phyloP scores from a whole-genome alignment of 352 stramenopile species.

The Paralagenidium karlingii region DNA sequence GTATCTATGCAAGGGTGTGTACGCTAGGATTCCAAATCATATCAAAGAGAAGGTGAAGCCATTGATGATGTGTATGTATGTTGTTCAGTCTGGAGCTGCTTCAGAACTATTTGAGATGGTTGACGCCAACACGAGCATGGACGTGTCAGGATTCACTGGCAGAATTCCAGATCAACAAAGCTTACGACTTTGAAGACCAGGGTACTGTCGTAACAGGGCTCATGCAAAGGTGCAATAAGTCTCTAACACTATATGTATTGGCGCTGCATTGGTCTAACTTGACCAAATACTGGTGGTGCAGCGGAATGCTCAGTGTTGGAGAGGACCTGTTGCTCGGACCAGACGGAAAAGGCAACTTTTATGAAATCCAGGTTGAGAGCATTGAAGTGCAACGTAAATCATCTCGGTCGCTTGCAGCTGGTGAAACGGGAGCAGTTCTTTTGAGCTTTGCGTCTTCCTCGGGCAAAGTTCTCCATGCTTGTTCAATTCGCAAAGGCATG shows the following conservation, averaged over 20 bases:
- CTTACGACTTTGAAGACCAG: conserved; percentile 58
- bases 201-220: conserved; percentile 60
- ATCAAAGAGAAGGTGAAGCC: too few species aligned
- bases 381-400: conserved; percentile 73
- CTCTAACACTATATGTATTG: conserved; percentile 1
- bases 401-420: conserved; percentile 32
- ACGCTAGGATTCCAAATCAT: too few species aligned
- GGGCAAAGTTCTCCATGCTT: conserved; percentile 2
- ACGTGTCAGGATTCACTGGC: conserved; percentile 25
- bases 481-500: conserved; percentile 42
- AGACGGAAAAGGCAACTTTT: conserved; percentile 38
- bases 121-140: too few species aligned
- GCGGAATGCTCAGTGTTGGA: conserved; percentile 44
- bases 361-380: conserved; percentile 48
- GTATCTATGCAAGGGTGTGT: too few species aligned
- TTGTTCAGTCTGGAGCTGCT: not conserved
- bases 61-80: too few species aligned
- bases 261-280: too few species aligned
- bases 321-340: conserved; percentile 60
- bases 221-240: conserved; percentile 35
- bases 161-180: conserved; percentile 71
- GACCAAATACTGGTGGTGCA: conserved; percentile 2
- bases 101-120: not conserved
- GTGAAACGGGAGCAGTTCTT: conserved; percentile 55
- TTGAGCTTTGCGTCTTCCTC: conserved; percentile 22